Conservation (phyloP, 2,329 filamentous ascomycete genomes). For the Arachnomyces sp. region DNA sequence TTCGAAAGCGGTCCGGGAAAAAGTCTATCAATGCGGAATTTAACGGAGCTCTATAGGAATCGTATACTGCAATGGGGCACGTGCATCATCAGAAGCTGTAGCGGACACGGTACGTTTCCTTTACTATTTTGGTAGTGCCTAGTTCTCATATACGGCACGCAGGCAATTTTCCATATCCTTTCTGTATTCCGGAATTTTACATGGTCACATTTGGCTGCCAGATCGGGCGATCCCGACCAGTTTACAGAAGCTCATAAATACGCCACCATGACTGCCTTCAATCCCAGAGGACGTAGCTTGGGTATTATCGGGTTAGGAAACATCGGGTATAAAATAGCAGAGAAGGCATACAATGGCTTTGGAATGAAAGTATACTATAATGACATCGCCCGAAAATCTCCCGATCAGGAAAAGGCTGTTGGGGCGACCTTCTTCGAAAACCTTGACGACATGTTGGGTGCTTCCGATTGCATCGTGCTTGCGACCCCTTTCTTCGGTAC, state of each 20-base stretch:
- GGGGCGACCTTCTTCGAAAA: constrained; percentile 35
- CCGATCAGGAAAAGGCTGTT: constrained; percentile 31
- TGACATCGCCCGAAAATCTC: constrained; percentile 38
- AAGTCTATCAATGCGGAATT: too few species aligned
- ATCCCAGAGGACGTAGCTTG: constrained; percentile 54
- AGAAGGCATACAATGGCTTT: constrained; percentile 52
- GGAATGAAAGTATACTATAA: constrained; percentile 58
- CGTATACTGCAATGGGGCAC: constrained; percentile 54
- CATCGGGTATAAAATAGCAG: constrained; percentile 55
- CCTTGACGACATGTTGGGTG: constrained; percentile 36
- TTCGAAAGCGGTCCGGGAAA: too few species aligned
- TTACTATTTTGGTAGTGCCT: too few species aligned
- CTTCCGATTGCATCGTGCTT: constrained; percentile 41
- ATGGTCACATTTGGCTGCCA: constrained; percentile 55
- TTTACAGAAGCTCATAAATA: constrained; percentile 56
- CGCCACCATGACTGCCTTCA: constrained; percentile 54
- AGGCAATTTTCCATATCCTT: constrained; percentile 59
- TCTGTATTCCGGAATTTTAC: constrained; percentile 61
- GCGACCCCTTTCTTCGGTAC: constrained; percentile 39
- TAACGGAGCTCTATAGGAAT: background rate
- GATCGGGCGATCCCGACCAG: constrained; percentile 32
- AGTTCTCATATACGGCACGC: too few species aligned
- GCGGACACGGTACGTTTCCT: constrained; percentile 48
- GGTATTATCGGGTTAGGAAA: constrained; percentile 65
- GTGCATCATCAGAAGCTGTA: constrained; percentile 48